A percentile compares a stretch with the other conserved stretches of the same genome.
Conservation (phyloP, 78 protist genomes). For the Creolimax fragrantissima region DNA sequence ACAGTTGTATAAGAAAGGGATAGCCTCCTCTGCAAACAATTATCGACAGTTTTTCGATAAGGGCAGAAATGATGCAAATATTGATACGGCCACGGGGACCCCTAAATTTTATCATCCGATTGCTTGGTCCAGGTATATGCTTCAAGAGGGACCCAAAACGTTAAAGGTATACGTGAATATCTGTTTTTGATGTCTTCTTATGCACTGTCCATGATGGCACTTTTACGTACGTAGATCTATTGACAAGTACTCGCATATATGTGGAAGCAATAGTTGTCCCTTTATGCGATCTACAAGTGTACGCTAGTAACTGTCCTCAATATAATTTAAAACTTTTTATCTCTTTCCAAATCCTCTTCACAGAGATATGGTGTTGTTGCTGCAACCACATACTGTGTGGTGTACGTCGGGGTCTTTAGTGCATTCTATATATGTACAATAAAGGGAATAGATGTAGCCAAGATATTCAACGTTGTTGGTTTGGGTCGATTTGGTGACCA, state of each 20-base stretch:
- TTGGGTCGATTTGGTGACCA: neutral
- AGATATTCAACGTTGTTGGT: neutral
- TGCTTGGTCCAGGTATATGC: neutral
- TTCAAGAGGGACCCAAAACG: neutral
- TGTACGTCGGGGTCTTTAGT: neutral
- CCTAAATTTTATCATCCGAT: no score
- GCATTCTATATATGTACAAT: neutral
- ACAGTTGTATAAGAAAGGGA: no score
- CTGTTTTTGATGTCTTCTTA: neutral
- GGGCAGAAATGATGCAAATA: no score
- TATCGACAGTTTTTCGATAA: no score
- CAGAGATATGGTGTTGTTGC: neutral
- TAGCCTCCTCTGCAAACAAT: no score
- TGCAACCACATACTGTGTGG: neutral
- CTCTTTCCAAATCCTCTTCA: neutral
- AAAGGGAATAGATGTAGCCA: neutral
- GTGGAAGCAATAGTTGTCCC: no score
- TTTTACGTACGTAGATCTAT: neutral
- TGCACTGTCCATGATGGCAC: neutral
- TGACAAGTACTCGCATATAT: neutral
- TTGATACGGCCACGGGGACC: no score
- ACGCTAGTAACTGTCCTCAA: neutral
- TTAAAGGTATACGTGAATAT: neutral
- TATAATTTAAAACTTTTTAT: neutral
- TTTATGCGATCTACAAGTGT: neutral